These are phyloP conservation scores for Diaporthe sp. DNA, from an alignment of 2,329 filamentous ascomycete species.

Conservation along the genomic window DNA sequence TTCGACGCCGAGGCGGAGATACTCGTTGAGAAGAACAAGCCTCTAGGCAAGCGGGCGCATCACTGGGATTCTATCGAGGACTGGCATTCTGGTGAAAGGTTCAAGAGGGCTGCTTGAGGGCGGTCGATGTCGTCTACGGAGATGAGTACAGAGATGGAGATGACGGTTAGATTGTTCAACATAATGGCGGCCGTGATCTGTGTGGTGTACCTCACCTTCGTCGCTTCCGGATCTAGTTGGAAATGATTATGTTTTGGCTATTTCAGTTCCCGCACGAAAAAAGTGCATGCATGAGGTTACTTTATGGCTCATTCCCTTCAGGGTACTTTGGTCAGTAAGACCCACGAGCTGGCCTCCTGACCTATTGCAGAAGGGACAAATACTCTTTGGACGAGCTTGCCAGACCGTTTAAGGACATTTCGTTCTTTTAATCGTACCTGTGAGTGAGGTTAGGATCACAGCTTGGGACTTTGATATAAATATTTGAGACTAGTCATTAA, in stretches of 20 bases:
- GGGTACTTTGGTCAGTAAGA: neutral
- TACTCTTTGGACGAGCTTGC: neutral
- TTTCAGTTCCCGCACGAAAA: too few relatives aligned
- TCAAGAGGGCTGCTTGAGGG: neutral
- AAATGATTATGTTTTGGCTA: neutral
- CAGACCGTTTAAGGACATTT: too few relatives aligned
- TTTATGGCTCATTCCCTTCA: neutral
- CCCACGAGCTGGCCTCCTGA: too few relatives aligned
- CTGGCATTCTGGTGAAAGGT: neutral
- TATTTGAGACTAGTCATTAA: too few relatives aligned
- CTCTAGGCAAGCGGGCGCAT: neutral
- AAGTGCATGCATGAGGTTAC: neutral
- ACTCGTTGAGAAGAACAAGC: neutral
- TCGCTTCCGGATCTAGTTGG: neutral
- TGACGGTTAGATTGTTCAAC: neutral
- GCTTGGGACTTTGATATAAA: neutral
- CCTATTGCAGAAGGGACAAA: too few relatives aligned
- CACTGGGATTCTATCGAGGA: slow-evolving; percentile 23
- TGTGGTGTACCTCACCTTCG: neutral
- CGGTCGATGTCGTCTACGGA: too few relatives aligned
- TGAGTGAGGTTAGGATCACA: neutral
- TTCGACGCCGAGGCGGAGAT: slow-evolving; percentile 19
- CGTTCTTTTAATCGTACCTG: neutral
- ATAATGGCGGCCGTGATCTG: neutral
- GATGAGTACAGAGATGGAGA: too few relatives aligned